Evolutionary conservation across 768 basidiomycete genomes (phyloP).

Genomic region (Boletus tomentosulus): DNA sequence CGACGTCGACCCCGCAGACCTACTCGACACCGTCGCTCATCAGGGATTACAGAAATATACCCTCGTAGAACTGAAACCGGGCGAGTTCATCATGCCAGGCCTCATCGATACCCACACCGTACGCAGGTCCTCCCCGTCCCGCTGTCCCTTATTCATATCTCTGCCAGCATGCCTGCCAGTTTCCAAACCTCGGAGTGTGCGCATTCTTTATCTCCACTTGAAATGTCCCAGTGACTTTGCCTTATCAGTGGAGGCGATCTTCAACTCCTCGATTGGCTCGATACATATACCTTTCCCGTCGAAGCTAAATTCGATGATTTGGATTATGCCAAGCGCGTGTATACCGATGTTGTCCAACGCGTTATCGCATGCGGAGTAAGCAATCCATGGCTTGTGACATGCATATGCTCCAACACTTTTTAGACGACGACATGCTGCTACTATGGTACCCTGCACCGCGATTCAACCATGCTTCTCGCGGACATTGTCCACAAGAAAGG

Average conservation of each 20-base stretch:
- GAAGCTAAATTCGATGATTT: constrained; percentile 73
- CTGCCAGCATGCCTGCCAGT: constrained; percentile 37
- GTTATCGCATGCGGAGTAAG: constrained; percentile 73
- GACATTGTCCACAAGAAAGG: constrained; percentile 65
- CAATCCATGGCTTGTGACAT: constrained; percentile 9
- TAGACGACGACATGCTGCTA: constrained; percentile 93
- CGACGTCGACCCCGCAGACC: constrained; percentile 43
- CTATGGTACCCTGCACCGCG: constrained; percentile 78
- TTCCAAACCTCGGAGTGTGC: constrained; percentile 39
- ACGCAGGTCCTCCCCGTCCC: constrained; percentile 22
- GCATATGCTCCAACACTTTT: constrained; percentile 4
- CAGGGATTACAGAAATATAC: constrained; percentile 40
- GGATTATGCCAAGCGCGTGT: constrained; percentile 64
- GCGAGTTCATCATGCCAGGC: constrained; percentile 80
- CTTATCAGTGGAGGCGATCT: constrained; percentile 69
- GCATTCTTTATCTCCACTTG: background rate
- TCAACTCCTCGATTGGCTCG: constrained; percentile 87
- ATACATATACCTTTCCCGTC: constrained; percentile 80
- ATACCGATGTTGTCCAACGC: constrained; percentile 66
- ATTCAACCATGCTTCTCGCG: constrained; percentile 77
- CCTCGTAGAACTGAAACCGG: constrained; percentile 41
- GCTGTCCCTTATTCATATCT: background rate
- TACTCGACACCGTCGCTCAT: constrained; percentile 48
- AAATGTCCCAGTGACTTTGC: constrained; percentile 3
- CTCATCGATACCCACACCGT: constrained; percentile 92